Conservation (phyloP, 1,284 basidiomycete species). For the Jaminaea rosea region DNA sequence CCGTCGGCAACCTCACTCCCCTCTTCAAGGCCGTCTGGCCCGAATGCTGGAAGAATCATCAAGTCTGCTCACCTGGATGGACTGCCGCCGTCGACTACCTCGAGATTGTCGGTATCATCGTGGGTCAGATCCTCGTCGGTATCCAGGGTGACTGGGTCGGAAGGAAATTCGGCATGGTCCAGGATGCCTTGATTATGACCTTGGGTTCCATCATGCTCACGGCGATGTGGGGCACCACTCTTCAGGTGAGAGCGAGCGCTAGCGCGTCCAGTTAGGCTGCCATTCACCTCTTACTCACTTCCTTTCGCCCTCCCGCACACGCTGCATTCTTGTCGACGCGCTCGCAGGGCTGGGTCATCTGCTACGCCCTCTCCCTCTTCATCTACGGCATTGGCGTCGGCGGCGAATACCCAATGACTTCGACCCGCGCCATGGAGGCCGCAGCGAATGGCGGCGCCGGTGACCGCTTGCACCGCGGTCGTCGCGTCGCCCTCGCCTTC, state of each 20-base stretch:
- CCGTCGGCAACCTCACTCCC: conserved; percentile 52
- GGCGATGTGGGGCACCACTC: conserved; percentile 53
- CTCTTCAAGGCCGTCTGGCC: conserved; percentile 53
- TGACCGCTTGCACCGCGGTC: conserved; percentile 55
- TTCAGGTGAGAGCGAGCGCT: no score
- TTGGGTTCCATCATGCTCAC: conserved; percentile 54
- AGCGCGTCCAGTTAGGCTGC: no score
- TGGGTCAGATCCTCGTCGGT: conserved; percentile 54
- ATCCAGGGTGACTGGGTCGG: conserved; percentile 56
- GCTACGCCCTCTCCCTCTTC: conserved; percentile 52
- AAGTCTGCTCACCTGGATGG: conserved; percentile 51
- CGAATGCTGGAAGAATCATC: conserved; percentile 50
- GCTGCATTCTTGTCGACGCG: no score
- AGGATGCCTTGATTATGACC: conserved; percentile 48
- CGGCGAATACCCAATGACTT: conserved; percentile 56
- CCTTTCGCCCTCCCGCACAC: conserved; percentile 1
- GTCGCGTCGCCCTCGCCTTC: conserved; percentile 54
- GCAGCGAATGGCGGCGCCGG: conserved; percentile 40
- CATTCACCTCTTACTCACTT: no score
- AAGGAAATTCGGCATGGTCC: conserved; percentile 51
- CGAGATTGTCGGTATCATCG: conserved; percentile 53
- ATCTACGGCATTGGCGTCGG: conserved; percentile 52
- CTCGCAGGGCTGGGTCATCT: conserved; percentile 55
- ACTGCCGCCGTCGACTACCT: conserved; percentile 50
- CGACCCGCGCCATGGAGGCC: conserved; percentile 52